Conservation (phyloP, 345 rosid species). For the Gossypium turneri region DNA sequence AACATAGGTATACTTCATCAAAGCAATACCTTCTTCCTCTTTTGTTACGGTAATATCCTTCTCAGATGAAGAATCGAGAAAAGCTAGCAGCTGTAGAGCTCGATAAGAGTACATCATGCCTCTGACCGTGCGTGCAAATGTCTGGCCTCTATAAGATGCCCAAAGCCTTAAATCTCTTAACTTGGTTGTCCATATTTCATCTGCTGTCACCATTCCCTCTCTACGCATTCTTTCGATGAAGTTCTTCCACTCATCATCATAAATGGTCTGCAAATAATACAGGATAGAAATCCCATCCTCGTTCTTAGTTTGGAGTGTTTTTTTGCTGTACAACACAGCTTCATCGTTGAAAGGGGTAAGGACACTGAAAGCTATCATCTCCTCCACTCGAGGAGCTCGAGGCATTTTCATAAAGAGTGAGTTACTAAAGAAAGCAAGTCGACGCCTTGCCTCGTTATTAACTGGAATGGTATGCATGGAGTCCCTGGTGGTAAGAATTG, state of each 20-base stretch:
- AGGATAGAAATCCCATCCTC: constrained; percentile 90
- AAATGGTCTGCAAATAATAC: constrained; percentile 88
- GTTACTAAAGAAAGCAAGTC: background rate
- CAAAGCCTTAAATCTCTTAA: constrained; percentile 85
- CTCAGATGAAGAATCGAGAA: constrained; percentile 91
- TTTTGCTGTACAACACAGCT: background rate
- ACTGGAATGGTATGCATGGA: background rate
- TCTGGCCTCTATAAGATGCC: constrained; percentile 98
- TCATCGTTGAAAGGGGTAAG: background rate
- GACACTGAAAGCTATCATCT: constrained; percentile 1
- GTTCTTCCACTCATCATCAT: constrained; percentile 90
- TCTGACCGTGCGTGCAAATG: constrained; percentile 87
- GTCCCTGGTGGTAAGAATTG: background rate
- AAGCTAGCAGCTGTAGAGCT: constrained; percentile 88
- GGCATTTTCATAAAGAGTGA: constrained; percentile 6
- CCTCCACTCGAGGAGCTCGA: background rate
- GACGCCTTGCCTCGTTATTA: background rate
- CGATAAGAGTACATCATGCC: constrained; percentile 97
- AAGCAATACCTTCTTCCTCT: constrained; percentile 63
- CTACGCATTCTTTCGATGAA: constrained; percentile 3
- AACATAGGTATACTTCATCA: constrained; percentile 89
- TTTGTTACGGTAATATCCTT: constrained; percentile 49
- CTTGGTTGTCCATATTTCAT: constrained; percentile 59
- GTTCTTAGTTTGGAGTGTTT: constrained; percentile 64
- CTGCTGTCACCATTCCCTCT: background rate